Base-by-base conservation (phyloP, 2,329 filamentous ascomycete species). In the Trichoderma sp. region DNA sequence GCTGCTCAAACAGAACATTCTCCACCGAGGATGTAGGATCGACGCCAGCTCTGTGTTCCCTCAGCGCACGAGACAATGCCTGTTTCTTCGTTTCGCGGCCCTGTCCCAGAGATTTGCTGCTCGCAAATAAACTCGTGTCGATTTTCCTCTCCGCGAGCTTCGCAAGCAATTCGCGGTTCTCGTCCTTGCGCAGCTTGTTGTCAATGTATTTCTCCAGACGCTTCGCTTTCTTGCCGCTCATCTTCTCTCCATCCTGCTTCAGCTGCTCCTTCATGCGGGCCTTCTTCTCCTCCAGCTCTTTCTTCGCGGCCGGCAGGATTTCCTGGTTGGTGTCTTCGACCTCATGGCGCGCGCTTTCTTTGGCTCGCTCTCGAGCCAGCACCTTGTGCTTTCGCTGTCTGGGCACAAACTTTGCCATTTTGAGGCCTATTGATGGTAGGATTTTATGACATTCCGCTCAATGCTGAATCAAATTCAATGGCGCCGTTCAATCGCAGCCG, bases 171-270 rank as follows among this genome's bases (percentile, higher is more conserved):
- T 89, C 91, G 32, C 92, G 84, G 74, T 92, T 97, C 78, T 98
- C 94, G 76, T 99, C 95, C 78, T 97, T 97, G 78, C 90, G 92
- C 54, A 99, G 83, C 84, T 99, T 99, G 68, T 87, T 95, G 74
- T 98, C 94, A 71, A 90, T 89, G 75, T 90, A 90, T 74, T 90
- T 90, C 70, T 90, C 88, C 45, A 90, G 76, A 2, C 88, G 83
- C 79, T 90, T 90, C 6, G 87, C 86, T 76, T 90, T 90, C 75
- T 90, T 89, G 69, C 86, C 82, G 74, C 82, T 89, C 75, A 89
- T 82, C 73, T 89, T 88, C 53, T 76, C 73, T 1, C 83, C 84
- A 63, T 86, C 80, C 27, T 81, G 77, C 66, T 78, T 80, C 67
- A 89, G 74, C 70, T 89, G 83, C 25, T 84, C 82, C 68, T 84